These are phyloP conservation scores for Daucus carota DNA, from an alignment of 129 eudicot species.

Conservation along the genomic window DH1_v3.0 NC_030388.2:21689501-21690000, in stretches of 20 bases:
- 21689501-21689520: conserved; percentile 40
- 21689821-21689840: conserved; percentile 54
- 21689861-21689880: conserved; percentile 45
- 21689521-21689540: conserved; percentile 43
- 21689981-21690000: background rate
- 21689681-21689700: conserved; percentile 67
- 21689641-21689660: background rate
- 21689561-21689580: background rate
- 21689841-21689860: conserved; percentile 56
- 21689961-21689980: background rate
- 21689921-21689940: background rate
- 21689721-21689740: conserved; percentile 86
- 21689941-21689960: background rate
- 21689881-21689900: conserved; percentile 10
- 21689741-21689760: conserved; percentile 94
- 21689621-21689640: background rate
- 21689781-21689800: conserved; percentile 81
- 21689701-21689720: conserved; percentile 64
- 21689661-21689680: background rate
- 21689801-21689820: conserved; percentile 97
- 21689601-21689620: background rate
- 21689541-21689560: conserved; percentile 51
- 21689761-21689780: conserved; percentile 90
- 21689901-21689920: background rate
- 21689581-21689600: background rate